Base-by-base conservation (phyloP, 495 filamentous ascomycete species). In the Talaromyces borbonicus region DNA sequence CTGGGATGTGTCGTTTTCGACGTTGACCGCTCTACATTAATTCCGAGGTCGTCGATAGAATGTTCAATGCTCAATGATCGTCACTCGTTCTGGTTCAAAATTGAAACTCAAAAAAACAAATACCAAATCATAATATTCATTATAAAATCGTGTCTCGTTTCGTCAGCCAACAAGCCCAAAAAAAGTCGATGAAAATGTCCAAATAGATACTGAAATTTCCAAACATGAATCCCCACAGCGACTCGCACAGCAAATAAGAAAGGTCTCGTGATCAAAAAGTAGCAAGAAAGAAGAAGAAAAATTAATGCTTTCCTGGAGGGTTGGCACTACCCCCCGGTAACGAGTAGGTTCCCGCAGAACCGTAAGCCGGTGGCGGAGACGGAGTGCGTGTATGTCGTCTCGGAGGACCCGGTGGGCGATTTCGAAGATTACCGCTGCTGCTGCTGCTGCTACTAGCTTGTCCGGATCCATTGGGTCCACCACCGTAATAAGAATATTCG, bases 281-380 rank as follows among this genome's bases (percentile, higher is more conserved):
- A 11, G 16, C 30, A 20, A 44, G 6, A 9, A 9, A 44, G 23
- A 27, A 44, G 2, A 8, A 16, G 1, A 36, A 27, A 27, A 19
- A 38, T 52, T 56, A 71, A 36, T 55, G 60, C 56, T 65, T 68
- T 6, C 53, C 58, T 24, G 20, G 35, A 60, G 53, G 57, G 57
- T 61, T 19, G 57, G 41, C 27, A 54, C 44, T 15, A 57, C 65
- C 14, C 57, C 53, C 15, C 35, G 26, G 26, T 11, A 67, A 49
- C 11, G 63, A 68, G 12, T 42, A 53, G 3, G 65, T 69, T 12
- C 59, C 65, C 15, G 61, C 50, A 9, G 66, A 63, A 36, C 59
- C 63, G 41, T 71, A 71, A 7, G 66, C 66, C 19, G 68, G 68
- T 8, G 68, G 68, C 27, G 68, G 66, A 16, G 63, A 66, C 23